Percentiles rank a stretch among this genome's conserved stretches.
Evolutionary conservation across 2,329 filamentous ascomycete genomes (phyloP).

Genomic region (Boeremia lycopersici): DNA sequence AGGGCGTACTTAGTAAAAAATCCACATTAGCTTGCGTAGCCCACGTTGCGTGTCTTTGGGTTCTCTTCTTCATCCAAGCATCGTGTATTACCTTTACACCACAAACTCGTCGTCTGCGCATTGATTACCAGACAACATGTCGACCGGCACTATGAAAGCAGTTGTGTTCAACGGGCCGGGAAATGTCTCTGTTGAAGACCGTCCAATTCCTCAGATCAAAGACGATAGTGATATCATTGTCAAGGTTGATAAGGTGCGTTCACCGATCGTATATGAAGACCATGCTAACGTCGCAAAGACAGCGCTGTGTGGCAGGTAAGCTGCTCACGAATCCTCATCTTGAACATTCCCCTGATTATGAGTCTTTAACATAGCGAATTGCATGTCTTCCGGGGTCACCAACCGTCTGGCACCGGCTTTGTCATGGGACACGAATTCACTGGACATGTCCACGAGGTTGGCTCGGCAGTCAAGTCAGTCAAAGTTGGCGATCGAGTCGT

Average conservation of each 20-base stretch:
- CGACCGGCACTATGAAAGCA: constrained; percentile 71
- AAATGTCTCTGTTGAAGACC: constrained; percentile 76
- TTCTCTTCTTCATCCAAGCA: neutral
- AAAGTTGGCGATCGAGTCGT: constrained; percentile 79
- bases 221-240: constrained; percentile 78
- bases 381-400: constrained; percentile 83
- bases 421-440: constrained; percentile 88
- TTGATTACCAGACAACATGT: constrained; percentile 17
- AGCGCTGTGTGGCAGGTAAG: constrained; percentile 84
- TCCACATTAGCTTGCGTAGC: constrained; percentile 1
- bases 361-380: constrained; percentile 65
- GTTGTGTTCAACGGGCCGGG: constrained; percentile 83
- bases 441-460: constrained; percentile 72
- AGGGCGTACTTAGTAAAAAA: constrained; percentile 18
- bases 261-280: neutral
- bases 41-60: neutral
- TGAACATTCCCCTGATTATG: neutral
- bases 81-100: neutral
- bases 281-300: constrained; percentile 51
- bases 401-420: constrained; percentile 69
- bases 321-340: neutral
- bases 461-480: constrained; percentile 70
- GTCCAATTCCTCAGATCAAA: constrained; percentile 76
- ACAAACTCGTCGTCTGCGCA: neutral
- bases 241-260: constrained; percentile 69